These are phyloP conservation scores for Mucor plumbeus DNA, from an alignment of 371 early-diverging fungal species.

Conservation along the genomic window DNA sequence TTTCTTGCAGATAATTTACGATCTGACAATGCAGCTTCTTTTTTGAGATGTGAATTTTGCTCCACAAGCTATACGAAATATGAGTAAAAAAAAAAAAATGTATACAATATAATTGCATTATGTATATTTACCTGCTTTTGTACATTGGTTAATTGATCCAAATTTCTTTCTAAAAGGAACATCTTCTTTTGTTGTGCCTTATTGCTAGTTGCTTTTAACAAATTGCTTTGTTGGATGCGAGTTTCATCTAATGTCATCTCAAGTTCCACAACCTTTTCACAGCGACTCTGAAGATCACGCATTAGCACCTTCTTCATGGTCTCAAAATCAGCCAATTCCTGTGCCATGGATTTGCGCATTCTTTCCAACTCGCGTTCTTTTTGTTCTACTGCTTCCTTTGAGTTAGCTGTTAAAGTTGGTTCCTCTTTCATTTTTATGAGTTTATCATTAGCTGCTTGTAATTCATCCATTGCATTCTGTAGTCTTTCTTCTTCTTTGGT, in stretches of 20 bases:
- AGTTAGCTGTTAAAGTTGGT: constrained; percentile 26
- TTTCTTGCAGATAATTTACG: constrained; percentile 90
- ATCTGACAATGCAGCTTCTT: constrained; percentile 87
- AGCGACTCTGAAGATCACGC: constrained; percentile 94
- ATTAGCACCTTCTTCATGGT: constrained; percentile 96
- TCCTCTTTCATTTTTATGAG: constrained; percentile 51
- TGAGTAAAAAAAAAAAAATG: not conserved
- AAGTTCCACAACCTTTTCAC: constrained; percentile 94
- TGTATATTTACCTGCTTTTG: constrained; percentile 75
- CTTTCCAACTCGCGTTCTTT: constrained; percentile 85
- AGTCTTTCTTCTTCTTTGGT: constrained; percentile 74
- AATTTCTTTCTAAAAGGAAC: constrained; percentile 92
- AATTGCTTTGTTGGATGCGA: constrained; percentile 85
- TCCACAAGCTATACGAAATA: constrained; percentile 73
- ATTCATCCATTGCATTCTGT: constrained; percentile 59
- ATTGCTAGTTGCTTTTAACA: constrained; percentile 79
- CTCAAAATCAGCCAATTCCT: constrained; percentile 94
- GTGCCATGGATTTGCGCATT: constrained; percentile 89
- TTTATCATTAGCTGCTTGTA: constrained; percentile 70
- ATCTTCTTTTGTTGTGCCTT: constrained; percentile 92
- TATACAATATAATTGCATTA: not conserved
- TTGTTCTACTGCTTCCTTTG: constrained; percentile 46
- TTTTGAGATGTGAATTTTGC: constrained; percentile 93
- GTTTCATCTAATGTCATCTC: constrained; percentile 94
- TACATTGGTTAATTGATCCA: constrained; percentile 92